Base-by-base conservation (phyloP, 352 stramenopile genomes). In the Phytophthora chlamydospora region DNA sequence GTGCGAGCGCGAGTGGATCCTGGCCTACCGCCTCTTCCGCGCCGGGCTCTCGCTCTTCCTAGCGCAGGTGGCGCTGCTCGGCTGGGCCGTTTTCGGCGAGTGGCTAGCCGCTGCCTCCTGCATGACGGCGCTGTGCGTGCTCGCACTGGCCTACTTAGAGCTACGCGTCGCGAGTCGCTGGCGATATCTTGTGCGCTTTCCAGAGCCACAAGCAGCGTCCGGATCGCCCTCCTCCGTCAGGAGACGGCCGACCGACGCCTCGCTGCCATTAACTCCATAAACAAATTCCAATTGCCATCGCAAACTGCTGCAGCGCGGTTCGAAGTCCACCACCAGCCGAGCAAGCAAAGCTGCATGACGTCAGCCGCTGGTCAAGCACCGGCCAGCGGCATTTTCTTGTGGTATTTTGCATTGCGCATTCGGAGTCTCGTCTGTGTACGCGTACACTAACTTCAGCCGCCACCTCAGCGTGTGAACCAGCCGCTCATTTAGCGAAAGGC, bases 101-200 rank as follows among this genome's bases (percentile, higher is more conserved):
- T 89, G 79, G 44, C 44, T 85, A 1, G 35, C 56, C n/a, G 76
- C 81, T 14, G 68, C 77, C 5, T 65, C 67, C 6, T 69, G 49
- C 42, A 89, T 93, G 71, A 87, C 75, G 1, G 62, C 48, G 14
- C 44, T 91, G 4, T 83, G 76, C 38, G 47, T 68, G 16, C 9
- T 74, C 3, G 69, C 68, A 43, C 66, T 89, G 19, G 49, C 78
- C 17, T 90, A 86, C 62, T 90, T 83, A 57, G 72, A 89, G 47
- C 64, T 90, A 27, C 75, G 73, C 16, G 59, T 93, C 27, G 73
- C 82, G 27, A 89, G 81, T 63, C 65, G 75, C 32, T 93, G 83
- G 82, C 65, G 80, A 50, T 89, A 90, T 27, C 80, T 91, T 49
- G 76, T 91, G 52, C 81, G 77, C 19, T 85, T 89, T 40, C 77